Base-by-base conservation (phyloP, 805 yeast species). In the Cyberlindnera subsufficiens region DNA sequence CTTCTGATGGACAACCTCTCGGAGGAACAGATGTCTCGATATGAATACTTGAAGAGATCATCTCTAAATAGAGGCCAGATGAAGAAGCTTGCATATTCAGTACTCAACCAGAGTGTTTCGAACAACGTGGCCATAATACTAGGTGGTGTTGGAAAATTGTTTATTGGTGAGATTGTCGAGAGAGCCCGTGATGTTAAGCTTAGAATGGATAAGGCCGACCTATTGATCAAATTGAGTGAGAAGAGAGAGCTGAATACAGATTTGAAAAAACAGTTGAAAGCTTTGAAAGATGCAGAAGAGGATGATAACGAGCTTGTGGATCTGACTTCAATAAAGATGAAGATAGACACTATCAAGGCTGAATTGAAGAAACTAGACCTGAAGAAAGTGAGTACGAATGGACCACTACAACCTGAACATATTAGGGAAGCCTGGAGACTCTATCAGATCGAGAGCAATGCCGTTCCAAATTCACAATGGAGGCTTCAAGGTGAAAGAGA, bases 101-200 rank as follows among this genome's bases (percentile, higher is more conserved):
- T 85, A 0, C 67, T 87, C 38, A 89, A 88, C 35, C 96, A 89
- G 59, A 78, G 82, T 37, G 79, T 89, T 10, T 81, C 91, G 2
- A 86, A 77, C 44, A 85, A 84, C 47, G 82, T 88, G 18, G 85
- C 95, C 0, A 80, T 86, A 41, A 81, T 88, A 8, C 63, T 90
- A 37, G 86, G 91, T 6, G 96, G 96, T 60, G 74, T 88, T 42
- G 85, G 95, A 2, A 90, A 90, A 59, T 85, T 87, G 53, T 82
- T 86, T 59, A 74, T 89, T n/a, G 96, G 96, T 11, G 97, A 90
- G 53, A 75, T 90, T 15, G 83, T 90, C 11, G 95, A 90, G 48
- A 71, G 78, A 54, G 95, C 96, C 0, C 72, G 82, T 47, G 83
- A 78, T 40, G 78, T 86, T 1, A 90, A 86, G 56, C 68, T 73